These are phyloP conservation scores for Lentinula boryana DNA, from an alignment of 768 basidiomycete genomes.

Conservation along the genomic window DNA sequence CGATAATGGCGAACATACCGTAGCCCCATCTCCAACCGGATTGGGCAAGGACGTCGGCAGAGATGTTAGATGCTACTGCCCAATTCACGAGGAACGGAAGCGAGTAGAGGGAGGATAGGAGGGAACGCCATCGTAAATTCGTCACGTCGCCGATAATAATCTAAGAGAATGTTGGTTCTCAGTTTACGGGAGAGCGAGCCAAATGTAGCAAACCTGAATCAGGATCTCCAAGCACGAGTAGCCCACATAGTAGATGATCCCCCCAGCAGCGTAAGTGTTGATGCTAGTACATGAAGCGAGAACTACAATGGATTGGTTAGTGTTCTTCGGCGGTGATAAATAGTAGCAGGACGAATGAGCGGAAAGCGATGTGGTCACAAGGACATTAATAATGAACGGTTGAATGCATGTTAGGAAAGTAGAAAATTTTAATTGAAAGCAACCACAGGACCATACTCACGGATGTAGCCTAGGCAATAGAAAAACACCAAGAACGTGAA, in stretches of 20 bases:
- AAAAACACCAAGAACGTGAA: slow-evolving; percentile 31
- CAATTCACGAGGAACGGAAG: slow-evolving; percentile 39
- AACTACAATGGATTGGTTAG: slow-evolving; percentile 14
- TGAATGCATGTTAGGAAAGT: slow-evolving; percentile 11
- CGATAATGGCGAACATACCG: slow-evolving; percentile 28
- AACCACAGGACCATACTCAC: neutral
- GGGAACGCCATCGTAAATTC: slow-evolving; percentile 26
- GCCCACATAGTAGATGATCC: slow-evolving; percentile 34
- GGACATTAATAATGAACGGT: neutral
- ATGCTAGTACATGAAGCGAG: slow-evolving; percentile 26
- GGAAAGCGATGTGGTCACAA: neutral
- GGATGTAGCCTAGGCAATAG: slow-evolving; percentile 25
- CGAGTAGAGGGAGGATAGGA: slow-evolving; percentile 31
- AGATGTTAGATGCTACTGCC: slow-evolving; percentile 35
- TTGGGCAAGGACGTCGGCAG: slow-evolving; percentile 18
- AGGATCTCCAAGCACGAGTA: slow-evolving; percentile 34
- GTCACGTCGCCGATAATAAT: slow-evolving; percentile 36
- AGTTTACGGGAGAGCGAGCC: slow-evolving; percentile 11
- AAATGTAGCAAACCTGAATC: slow-evolving; percentile 20
- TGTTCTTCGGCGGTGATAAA: neutral
- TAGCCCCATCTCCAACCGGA: slow-evolving; percentile 41
- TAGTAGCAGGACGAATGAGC: neutral
- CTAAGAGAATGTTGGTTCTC: slow-evolving; percentile 26
- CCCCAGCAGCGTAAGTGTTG: slow-evolving; percentile 26
- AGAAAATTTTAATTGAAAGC: neutral